These are phyloP conservation scores for Choiromyces venosus DNA, from an alignment of 495 filamentous ascomycete genomes.

Conservation along the genomic window DNA sequence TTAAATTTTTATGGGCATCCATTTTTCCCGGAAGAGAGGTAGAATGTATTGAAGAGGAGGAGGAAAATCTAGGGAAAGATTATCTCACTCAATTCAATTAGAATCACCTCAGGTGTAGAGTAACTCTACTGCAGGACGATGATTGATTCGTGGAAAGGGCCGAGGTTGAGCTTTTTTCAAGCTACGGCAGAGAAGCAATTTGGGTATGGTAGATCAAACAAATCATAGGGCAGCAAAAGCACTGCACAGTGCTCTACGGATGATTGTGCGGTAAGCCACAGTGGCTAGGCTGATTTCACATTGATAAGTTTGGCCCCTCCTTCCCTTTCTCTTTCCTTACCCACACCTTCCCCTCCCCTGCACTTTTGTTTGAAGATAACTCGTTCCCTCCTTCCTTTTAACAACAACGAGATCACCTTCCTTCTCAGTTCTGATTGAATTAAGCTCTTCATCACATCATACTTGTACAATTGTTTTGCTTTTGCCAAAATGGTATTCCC, in stretches of 20 bases:
- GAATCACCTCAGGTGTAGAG: neutral
- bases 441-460: slow-evolving; percentile 4
- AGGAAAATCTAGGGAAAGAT: too few species aligned
- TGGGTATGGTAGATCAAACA: neutral
- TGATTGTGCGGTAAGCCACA: too few species aligned
- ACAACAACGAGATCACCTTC: neutral
- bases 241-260: too few species aligned
- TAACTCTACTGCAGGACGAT: neutral
- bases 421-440: neutral
- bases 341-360: slow-evolving; percentile 9
- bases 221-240: neutral
- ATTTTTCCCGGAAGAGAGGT: too few species aligned
- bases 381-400: neutral
- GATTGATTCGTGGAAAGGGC: neutral
- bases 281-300: neutral
- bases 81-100: neutral
- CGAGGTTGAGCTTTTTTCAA: neutral
- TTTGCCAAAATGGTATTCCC: slow-evolving; percentile 55
- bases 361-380: too few species aligned
- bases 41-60: too few species aligned
- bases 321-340: neutral
- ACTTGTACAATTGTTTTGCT: neutral
- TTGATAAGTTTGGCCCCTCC: neutral
- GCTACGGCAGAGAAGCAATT: neutral
- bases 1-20: too few species aligned